A percentile compares a stretch with the other conserved stretches of the same genome.
phyloP scores from a whole-genome alignment of 495 filamentous ascomycete genomes.

The Penicillium fimorum region DNA sequence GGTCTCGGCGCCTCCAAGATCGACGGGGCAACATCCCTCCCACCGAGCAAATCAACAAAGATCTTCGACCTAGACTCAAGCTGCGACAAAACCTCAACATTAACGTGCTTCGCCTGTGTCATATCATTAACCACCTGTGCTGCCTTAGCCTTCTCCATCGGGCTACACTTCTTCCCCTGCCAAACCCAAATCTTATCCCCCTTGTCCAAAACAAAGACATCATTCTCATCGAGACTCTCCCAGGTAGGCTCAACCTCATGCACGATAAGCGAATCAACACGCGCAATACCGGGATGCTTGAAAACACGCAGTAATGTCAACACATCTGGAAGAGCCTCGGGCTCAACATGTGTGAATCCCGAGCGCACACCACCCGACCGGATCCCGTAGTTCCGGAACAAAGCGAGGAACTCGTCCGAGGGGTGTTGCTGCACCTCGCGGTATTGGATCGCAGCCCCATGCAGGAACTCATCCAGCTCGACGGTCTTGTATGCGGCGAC shows the following conservation, averaged over 20 bases:
- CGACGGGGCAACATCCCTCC: conserved; percentile 35
- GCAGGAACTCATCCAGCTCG: conserved; percentile 62
- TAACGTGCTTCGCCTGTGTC: conserved; percentile 58
- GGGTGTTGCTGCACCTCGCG: conserved; percentile 56
- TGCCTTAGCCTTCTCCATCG: conserved; percentile 64
- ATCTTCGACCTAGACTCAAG: conserved; percentile 51
- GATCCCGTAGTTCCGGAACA: conserved; percentile 57
- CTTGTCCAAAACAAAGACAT: conserved; percentile 61
- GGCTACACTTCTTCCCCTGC: conserved; percentile 61
- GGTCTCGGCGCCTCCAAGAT: conserved; percentile 43
- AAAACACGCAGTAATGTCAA: conserved; percentile 56
- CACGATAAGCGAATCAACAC: conserved; percentile 51
- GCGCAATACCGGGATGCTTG: conserved; percentile 47
- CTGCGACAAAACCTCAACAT: conserved; percentile 61
- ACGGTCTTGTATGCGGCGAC: conserved; percentile 66
- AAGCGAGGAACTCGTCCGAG: conserved; percentile 53
- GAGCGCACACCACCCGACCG: conserved; percentile 57
- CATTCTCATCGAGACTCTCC: conserved; percentile 57
- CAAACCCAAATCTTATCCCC: conserved; percentile 63
- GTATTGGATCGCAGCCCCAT: conserved; percentile 57
- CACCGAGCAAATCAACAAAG: conserved; percentile 55
- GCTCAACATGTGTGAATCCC: conserved; percentile 59
- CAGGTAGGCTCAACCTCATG: conserved; percentile 61
- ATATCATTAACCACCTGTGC: conserved; percentile 62
- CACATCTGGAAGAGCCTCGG: conserved; percentile 38